Percentiles rank a stretch among this genome's conserved stretches.
Conservation (phyloP, 768 basidiomycete genomes). For the Psilocybe cyanescens region DNA sequence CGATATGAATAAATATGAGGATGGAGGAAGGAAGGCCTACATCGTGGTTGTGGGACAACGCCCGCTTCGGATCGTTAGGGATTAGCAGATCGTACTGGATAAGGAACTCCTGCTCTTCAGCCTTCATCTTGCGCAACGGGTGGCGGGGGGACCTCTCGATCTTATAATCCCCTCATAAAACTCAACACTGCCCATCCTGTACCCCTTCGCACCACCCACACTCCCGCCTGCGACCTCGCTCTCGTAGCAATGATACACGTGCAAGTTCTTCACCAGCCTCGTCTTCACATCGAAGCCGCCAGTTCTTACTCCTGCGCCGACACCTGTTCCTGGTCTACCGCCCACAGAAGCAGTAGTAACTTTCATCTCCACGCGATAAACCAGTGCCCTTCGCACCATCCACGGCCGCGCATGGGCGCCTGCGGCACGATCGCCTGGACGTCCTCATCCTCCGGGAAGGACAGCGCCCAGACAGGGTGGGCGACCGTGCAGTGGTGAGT, state of each 20-base stretch:
- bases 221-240: constrained; percentile 46
- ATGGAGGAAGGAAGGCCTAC: constrained; percentile 23
- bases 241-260: constrained; percentile 87
- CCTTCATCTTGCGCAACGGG: constrained; percentile 73
- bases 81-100: constrained; percentile 84
- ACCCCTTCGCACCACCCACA: constrained; percentile 60
- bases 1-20: not conserved
- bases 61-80: constrained; percentile 64
- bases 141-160: constrained; percentile 82
- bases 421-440: constrained; percentile 55
- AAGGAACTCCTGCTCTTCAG: constrained; percentile 80
- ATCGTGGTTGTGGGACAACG: constrained; percentile 54
- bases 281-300: constrained; percentile 65
- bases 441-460: constrained; percentile 57
- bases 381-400: constrained; percentile 61
- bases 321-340: not conserved
- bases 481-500: constrained; percentile 29
- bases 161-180: constrained; percentile 87
- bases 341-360: not conserved
- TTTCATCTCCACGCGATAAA: constrained; percentile 64
- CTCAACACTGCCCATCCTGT: constrained; percentile 82
- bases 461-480: constrained; percentile 52
- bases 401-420: constrained; percentile 27
- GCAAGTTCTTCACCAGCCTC: constrained; percentile 85
- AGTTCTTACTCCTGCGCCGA: not conserved